Base-by-base conservation (phyloP, 1,284 basidiomycete genomes). In the Moesziomyces aphidis region DNA sequence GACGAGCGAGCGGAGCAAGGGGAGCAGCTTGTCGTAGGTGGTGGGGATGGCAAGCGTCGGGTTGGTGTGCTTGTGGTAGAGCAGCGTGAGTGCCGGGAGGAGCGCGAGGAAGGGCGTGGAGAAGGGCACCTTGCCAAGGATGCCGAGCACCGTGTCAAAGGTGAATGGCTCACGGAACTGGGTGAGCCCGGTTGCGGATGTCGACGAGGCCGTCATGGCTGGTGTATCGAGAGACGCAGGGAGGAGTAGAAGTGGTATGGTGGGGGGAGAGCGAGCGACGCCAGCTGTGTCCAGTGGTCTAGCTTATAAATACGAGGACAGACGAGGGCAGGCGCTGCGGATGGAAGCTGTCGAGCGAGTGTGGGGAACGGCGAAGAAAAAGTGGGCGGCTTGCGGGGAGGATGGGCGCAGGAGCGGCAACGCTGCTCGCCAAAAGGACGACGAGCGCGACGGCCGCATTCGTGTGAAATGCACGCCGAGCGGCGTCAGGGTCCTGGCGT, bases 101-200 rank as follows among this genome's bases (percentile, higher is more conserved):
- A 77, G 51, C 23, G 79, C 49, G 24, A 82, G 58, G 56, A 81
- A 79, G 4, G 78, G 76, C 1, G 76, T 60, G 17, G 75, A 76
- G 34, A 84, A 80, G 21, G 77, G 76, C 28, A 77, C 67, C 44
- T 62, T 68, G 61, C 63, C 60, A 36, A 84, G 66, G 44, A 71
- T 51, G 47, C 69, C 50, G n/a, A 72, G 45, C 26, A 77, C 39
- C 6, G 59, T 48, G 50, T 84, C 82, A 24, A 81, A 50, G 23
- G 78, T 80, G 50, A 80, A 77, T 6, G 77, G 76, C 57, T 70
- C 69, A 4, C 34, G 46, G 66, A 69, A 76, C 21, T 54, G 45
- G 51, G 61, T 60, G 15, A 68, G 22, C 22, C 59, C 55, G 28
- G 45, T 51, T 19, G 51, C 50, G 34, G 39, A 43, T 28, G 47